These are phyloP conservation scores for Tetrahymena elliotti DNA, from an alignment of 73 alveolate genomes.

Conservation along the genomic window DNA sequence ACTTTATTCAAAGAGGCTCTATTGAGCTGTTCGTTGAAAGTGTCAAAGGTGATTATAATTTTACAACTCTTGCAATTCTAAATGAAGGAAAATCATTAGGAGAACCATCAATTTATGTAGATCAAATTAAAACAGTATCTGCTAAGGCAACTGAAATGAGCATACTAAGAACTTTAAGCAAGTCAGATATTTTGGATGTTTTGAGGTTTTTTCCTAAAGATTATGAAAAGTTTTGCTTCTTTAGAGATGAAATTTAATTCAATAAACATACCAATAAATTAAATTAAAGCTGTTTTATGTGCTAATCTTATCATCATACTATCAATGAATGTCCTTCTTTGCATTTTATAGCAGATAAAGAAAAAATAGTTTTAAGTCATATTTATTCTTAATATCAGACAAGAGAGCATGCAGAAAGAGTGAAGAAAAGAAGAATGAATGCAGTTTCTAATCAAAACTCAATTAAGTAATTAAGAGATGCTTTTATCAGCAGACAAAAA, in stretches of 20 bases:
- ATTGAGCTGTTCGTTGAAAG: neutral
- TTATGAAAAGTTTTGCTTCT: conserved; percentile 21
- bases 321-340: conserved; percentile 35
- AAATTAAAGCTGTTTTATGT: neutral
- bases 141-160: conserved; percentile 25
- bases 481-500: neutral
- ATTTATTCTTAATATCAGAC: neutral
- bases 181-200: conserved; percentile 18
- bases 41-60: neutral
- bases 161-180: conserved; percentile 2
- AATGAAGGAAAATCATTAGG: neutral
- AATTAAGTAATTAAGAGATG: neutral
- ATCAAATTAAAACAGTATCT: neutral
- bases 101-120: conserved; percentile 7
- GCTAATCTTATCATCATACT: neutral
- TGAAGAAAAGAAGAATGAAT: neutral
- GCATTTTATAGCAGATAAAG: conserved; percentile 38
- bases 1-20: neutral
- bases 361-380: conserved; percentile 8
- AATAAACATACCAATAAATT: neutral
- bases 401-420: neutral
- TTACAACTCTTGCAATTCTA: neutral
- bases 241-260: conserved; percentile 8
- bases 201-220: conserved; percentile 28
- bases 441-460: neutral